A percentile compares a stretch with the other conserved stretches of the same genome.
Evolutionary conservation across 1,284 basidiomycete species (phyloP).

Genomic region (Sanghuangporus sanghuang): DNA sequence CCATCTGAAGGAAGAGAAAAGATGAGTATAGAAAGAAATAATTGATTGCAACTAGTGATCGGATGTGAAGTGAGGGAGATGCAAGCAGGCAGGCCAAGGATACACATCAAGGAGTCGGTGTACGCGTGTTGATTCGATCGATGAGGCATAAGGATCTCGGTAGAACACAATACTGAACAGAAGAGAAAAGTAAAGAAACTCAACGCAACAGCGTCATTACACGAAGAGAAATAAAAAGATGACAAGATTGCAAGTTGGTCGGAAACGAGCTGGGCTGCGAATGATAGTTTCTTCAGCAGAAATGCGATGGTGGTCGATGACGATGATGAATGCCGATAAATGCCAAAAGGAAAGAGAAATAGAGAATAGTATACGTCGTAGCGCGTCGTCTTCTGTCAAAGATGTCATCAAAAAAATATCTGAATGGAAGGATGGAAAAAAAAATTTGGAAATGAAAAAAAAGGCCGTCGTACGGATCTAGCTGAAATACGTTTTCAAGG

Average conservation of each 20-base stretch:
- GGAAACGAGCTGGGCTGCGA: background rate
- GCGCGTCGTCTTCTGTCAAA: background rate
- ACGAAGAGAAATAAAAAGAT: background rate
- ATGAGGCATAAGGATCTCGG: background rate
- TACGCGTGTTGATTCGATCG: background rate
- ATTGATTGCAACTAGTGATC: background rate
- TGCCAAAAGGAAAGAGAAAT: background rate
- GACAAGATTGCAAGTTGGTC: background rate
- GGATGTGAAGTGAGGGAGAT: background rate
- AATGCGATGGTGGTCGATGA: too few species aligned
- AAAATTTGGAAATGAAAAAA: background rate
- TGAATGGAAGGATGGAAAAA: background rate
- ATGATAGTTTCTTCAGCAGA: background rate
- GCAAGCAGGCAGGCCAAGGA: background rate
- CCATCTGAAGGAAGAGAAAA: background rate
- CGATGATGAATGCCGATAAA: background rate
- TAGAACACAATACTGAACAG: background rate
- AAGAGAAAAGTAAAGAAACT: background rate
- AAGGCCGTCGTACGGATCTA: background rate
- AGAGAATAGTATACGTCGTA: background rate
- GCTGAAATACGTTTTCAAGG: background rate
- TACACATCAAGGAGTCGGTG: constrained; percentile 6
- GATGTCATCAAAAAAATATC: background rate
- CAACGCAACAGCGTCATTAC: background rate
- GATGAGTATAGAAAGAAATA: background rate